These are phyloP conservation scores for Mycena sp. DNA, from an alignment of 1,284 basidiomycete species.

Conservation along the genomic window DNA sequence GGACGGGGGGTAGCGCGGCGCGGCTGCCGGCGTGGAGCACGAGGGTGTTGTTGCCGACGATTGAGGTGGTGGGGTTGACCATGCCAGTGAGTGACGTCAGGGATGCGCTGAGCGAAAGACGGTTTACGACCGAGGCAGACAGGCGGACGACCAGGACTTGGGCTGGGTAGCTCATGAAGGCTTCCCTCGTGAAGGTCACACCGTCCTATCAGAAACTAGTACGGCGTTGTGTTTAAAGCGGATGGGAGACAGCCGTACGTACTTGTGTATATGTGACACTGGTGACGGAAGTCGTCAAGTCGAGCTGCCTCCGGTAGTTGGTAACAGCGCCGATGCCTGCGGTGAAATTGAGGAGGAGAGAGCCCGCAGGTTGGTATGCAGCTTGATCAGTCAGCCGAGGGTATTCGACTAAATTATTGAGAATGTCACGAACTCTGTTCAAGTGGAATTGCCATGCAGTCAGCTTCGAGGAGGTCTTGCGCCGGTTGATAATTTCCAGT, in stretches of 20 bases:
- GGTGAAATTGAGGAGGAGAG: constrained; percentile 16
- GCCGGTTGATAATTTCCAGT: constrained; percentile 5
- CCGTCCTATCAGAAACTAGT: not conserved
- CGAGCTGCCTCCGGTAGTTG: constrained; percentile 15
- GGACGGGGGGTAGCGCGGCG: constrained; percentile 4
- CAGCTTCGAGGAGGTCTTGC: constrained; percentile 10
- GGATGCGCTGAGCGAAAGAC: constrained; percentile 5
- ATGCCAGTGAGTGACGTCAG: constrained; percentile 8
- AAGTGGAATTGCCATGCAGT: constrained; percentile 6
- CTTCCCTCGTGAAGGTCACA: constrained; percentile 11
- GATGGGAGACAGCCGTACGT: not conserved
- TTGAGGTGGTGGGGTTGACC: not conserved
- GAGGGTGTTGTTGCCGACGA: constrained; percentile 6
- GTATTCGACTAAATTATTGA: no score
- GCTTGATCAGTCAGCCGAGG: not conserved
- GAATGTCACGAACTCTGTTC: not conserved
- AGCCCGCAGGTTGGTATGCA: constrained; percentile 8
- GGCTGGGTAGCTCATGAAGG: constrained; percentile 16
- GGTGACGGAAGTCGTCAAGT: constrained; percentile 14
- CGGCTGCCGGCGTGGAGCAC: not conserved
- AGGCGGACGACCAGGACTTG: constrained; percentile 9
- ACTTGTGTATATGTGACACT: constrained; percentile 9
- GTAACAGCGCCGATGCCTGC: not conserved
- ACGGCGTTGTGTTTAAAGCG: not conserved
- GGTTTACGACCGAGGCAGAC: not conserved